Conservation (phyloP, 768 basidiomycete species). For the Lactarius deliciosus region DNA sequence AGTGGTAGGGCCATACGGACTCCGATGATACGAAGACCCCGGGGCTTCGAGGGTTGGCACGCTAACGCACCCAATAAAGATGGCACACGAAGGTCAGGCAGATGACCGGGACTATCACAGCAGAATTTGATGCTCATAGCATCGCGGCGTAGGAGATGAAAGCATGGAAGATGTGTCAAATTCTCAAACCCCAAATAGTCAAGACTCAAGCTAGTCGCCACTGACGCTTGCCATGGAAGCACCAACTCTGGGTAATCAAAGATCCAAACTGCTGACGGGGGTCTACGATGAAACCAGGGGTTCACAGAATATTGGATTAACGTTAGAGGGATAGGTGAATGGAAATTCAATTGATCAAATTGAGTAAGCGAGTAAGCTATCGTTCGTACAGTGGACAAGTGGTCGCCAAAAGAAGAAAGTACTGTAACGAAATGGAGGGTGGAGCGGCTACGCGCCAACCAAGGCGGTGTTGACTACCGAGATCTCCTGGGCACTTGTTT, state of each 20-base stretch:
- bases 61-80: neutral
- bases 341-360: neutral
- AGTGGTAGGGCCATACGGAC: neutral
- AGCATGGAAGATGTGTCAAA: neutral
- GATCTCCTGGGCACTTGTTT: neutral
- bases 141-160: slow-evolving; percentile 1
- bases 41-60: neutral
- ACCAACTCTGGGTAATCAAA: neutral
- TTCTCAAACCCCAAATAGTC: neutral
- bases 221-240: neutral
- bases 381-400: neutral
- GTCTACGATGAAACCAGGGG: slow-evolving; percentile 9
- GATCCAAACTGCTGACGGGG: neutral
- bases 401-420: neutral
- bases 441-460: slow-evolving; percentile 9
- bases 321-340: neutral
- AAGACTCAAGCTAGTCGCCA: neutral
- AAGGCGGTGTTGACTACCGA: neutral
- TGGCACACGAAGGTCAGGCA: neutral
- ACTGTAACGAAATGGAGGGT: too few species aligned
- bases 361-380: neutral
- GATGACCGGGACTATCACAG: neutral
- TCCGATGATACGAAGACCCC: neutral
- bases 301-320: neutral
- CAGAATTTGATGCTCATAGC: neutral